phyloP scores from a whole-genome alignment of 208 protist species.

The Dictyostelium gargantuum region DNA sequence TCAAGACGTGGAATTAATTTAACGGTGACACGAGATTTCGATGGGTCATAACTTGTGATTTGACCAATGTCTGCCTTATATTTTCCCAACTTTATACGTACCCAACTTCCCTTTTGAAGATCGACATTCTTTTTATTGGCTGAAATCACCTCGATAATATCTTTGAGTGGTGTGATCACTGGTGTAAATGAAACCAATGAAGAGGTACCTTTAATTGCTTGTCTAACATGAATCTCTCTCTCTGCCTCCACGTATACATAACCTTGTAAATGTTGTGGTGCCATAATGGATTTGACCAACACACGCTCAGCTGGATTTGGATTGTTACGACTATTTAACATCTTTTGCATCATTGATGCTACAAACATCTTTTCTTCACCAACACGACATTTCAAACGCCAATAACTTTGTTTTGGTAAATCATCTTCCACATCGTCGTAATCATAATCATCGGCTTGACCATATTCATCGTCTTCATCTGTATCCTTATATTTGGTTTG shows the following conservation, averaged over 20 bases:
- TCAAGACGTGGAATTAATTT: conserved; percentile 81
- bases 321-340: background rate
- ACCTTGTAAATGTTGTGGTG: conserved; percentile 70
- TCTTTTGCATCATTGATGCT: conserved; percentile 76
- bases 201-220: conserved; percentile 73
- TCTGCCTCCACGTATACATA: conserved; percentile 82
- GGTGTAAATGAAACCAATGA: conserved; percentile 54
- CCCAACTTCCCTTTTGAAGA: conserved; percentile 73
- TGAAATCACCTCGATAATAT: conserved; percentile 77
- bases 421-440: conserved; percentile 4
- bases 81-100: conserved; percentile 79
- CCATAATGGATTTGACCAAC: conserved; percentile 75
- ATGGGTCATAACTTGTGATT: conserved; percentile 68
- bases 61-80: conserved; percentile 86
- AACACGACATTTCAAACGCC: background rate
- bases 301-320: conserved; percentile 16
- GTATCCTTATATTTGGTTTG: background rate
- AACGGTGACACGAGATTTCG: conserved; percentile 18
- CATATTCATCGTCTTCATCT: conserved; percentile 14
- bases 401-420: conserved; percentile 26
- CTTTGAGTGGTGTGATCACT: conserved; percentile 74
- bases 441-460: background rate
- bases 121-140: background rate
- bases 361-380: conserved; percentile 45
- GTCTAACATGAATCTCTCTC: conserved; percentile 69